These are phyloP conservation scores for Patellifolia procumbens DNA, from an alignment of 179 eudicot species.

Conservation along the genomic window DNA sequence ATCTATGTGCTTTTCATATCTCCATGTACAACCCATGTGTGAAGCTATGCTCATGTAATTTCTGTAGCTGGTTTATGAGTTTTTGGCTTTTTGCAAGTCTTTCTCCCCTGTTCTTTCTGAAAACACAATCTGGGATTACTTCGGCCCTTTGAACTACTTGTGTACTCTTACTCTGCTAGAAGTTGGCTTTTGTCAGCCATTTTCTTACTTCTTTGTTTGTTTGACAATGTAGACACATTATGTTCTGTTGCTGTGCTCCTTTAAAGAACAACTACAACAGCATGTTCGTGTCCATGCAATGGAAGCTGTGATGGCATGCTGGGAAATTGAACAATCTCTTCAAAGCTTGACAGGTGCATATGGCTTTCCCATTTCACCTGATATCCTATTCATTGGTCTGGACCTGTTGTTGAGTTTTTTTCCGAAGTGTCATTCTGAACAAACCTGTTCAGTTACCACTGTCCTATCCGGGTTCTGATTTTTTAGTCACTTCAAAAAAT, in stretches of 20 bases:
- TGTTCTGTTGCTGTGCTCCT: slow-evolving; percentile 84
- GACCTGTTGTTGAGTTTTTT: neutral
- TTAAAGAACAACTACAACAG: slow-evolving; percentile 93
- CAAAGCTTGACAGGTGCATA: slow-evolving; percentile 89
- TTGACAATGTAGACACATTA: slow-evolving; percentile 70
- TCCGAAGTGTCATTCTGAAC: too few species aligned
- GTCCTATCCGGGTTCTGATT: too few species aligned
- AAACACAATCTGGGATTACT: neutral
- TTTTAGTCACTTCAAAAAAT: too few species aligned
- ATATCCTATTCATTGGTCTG: neutral
- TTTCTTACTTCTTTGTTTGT: slow-evolving; percentile 14
- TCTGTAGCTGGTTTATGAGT: neutral
- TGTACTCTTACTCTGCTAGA: neutral
- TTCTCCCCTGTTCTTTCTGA: neutral
- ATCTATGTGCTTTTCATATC: neutral
- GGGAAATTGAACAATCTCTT: slow-evolving; percentile 98
- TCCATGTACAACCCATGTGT: neutral
- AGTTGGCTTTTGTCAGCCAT: neutral
- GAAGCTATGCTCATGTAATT: neutral
- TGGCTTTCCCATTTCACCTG: neutral
- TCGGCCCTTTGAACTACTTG: neutral
- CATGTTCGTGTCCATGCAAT: slow-evolving; percentile 99
- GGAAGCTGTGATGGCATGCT: slow-evolving; percentile 99
- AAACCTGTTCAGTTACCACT: neutral
- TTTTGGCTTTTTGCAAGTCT: neutral